Percentiles rank a stretch among this genome's conserved stretches.
Conservation (phyloP, 305 asterid genomes). For the Nicotiana rustica region DNA sequence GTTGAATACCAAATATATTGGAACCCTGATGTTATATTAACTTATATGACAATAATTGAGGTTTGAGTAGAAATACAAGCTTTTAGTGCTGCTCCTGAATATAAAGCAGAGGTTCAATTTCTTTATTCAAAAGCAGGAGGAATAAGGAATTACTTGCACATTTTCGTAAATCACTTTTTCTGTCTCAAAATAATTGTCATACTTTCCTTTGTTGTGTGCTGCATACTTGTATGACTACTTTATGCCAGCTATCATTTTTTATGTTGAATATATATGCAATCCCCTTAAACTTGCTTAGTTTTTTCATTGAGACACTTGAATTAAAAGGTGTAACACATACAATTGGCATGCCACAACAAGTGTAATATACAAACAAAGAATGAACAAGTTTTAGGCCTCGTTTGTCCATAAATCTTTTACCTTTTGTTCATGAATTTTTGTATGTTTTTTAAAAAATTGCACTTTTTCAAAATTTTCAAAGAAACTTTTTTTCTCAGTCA, state of each 20-base stretch:
- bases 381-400: no score
- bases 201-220: no score
- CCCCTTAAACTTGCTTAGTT: no score
- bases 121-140: not conserved
- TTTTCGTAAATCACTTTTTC: not conserved
- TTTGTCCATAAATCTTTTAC: no score
- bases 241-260: not conserved
- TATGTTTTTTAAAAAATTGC: no score
- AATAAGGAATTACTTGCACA: not conserved
- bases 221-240: not conserved
- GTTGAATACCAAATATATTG: not conserved
- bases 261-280: not conserved
- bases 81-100: not conserved
- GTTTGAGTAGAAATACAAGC: not conserved
- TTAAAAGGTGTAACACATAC: no score
- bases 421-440: no score
- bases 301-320: no score
- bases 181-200: slow-evolving; percentile 1
- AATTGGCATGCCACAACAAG: no score
- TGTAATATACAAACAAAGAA: no score
- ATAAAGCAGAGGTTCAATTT: not conserved
- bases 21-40: not conserved
- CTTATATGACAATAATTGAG: slow-evolving; percentile 22
- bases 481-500: no score
- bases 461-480: no score